A percentile compares a stretch with the other conserved stretches of the same genome.
These are phyloP conservation scores for Kodamaea ohmeri DNA, from an alignment of 1,139 yeast genomes.

Conservation along the genomic window DNA sequence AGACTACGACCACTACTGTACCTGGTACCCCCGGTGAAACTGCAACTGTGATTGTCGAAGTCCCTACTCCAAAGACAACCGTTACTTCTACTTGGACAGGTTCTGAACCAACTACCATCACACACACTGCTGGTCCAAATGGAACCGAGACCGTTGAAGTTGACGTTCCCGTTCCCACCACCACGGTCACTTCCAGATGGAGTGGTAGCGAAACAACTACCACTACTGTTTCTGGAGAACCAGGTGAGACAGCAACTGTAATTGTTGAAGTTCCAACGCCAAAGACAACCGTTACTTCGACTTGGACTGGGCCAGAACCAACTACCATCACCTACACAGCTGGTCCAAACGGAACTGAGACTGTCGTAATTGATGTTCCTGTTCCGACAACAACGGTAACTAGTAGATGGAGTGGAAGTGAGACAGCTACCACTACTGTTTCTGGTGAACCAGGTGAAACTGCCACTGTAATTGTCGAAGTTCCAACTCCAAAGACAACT, in stretches of 20 bases:
- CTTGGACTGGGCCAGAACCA: background rate
- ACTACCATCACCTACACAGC: background rate
- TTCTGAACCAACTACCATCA: background rate
- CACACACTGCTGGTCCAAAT: background rate
- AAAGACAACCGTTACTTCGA: background rate
- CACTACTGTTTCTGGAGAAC: background rate
- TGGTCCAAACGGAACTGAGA: background rate
- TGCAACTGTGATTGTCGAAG: constrained; percentile 12
- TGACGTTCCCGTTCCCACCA: background rate
- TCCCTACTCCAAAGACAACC: constrained; percentile 12
- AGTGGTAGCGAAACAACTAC: background rate
- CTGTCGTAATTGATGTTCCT: background rate
- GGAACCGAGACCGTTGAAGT: background rate
- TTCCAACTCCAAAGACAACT: background rate
- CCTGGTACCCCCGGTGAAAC: constrained; percentile 12
- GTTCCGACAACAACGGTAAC: background rate
- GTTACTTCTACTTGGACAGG: constrained; percentile 13
- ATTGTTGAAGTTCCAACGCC: background rate
- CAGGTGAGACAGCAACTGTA: background rate
- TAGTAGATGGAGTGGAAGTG: background rate
- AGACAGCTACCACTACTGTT: background rate
- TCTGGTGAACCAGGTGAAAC: background rate
- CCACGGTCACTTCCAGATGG: background rate
- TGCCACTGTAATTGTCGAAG: background rate
- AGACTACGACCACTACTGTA: constrained; percentile 8